A percentile compares a stretch with the other conserved stretches of the same genome.
phyloP scores from a whole-genome alignment of 2,329 filamentous ascomycete genomes.

The Diaporthe longicolla region DNA sequence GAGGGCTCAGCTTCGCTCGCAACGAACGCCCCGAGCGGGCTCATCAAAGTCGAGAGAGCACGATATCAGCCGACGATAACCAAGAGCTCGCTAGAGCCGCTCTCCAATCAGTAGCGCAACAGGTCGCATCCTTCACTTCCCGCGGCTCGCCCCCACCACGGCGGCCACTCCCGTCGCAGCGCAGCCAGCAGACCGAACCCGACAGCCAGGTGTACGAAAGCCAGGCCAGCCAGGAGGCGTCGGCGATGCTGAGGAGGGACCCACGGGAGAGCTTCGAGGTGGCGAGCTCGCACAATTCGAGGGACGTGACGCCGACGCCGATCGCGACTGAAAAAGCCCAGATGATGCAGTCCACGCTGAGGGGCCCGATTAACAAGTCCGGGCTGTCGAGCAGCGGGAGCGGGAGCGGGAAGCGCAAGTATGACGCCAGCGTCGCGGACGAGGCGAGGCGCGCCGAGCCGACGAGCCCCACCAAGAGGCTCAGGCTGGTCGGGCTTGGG shows the following conservation, averaged over 20 bases:
- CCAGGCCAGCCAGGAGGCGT: conserved; percentile 83
- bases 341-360: conserved; percentile 66
- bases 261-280: conserved; percentile 67
- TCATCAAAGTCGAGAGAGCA: conserved; percentile 85
- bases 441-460: conserved; percentile 54
- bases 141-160: conserved; percentile 44
- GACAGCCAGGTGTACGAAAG: conserved; percentile 79
- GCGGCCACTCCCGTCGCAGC: conserved; percentile 41
- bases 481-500: conserved; percentile 66
- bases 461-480: conserved; percentile 67
- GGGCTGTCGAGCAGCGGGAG: conserved; percentile 44
- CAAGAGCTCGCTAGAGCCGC: conserved; percentile 70
- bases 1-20: conserved; percentile 50
- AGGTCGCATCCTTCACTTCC: conserved; percentile 47
- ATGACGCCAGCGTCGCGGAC: conserved; percentile 47
- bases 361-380: conserved; percentile 60
- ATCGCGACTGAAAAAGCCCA: conserved; percentile 61
- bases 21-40: conserved; percentile 56
- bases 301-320: conserved; percentile 60
- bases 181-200: conserved; percentile 48
- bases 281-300: conserved; percentile 58
- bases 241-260: conserved; percentile 78
- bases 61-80: conserved; percentile 79
- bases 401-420: conserved; percentile 65
- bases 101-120: conserved; percentile 63